phyloP scores from a whole-genome alignment of 257 asterid species.

The Solanum ahanhuiri region DNA sequence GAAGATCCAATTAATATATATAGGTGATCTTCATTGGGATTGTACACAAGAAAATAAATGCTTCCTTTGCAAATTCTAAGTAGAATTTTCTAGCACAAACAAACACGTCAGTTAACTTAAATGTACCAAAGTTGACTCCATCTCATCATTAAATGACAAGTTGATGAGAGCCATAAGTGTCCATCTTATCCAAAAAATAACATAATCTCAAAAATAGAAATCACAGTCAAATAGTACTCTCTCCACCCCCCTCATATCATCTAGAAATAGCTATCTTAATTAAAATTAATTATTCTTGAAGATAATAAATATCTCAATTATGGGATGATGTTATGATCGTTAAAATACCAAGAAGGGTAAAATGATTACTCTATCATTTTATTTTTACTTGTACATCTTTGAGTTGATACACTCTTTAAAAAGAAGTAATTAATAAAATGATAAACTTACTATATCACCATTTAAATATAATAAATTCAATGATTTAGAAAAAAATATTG shows the following conservation, averaged over 20 bases:
- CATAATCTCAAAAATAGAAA: background rate
- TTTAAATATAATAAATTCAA: background rate
- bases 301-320: background rate
- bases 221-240: background rate
- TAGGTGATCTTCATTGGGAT: background rate
- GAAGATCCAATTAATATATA: background rate
- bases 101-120: background rate
- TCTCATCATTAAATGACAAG: background rate
- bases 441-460: background rate
- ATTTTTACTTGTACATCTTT: background rate
- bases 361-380: background rate
- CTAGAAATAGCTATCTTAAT: background rate
- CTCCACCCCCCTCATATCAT: background rate
- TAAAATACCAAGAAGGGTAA: background rate
- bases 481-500: background rate
- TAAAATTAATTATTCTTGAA: background rate
- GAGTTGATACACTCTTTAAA: background rate
- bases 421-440: background rate
- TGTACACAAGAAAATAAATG: background rate
- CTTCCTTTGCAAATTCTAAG: background rate
- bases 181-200: conserved; percentile 1
- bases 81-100: background rate
- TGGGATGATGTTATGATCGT: background rate
- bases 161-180: background rate
- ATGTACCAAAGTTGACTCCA: background rate